Evolutionary conservation across 2,329 filamentous ascomycete species (phyloP), one percentile per base, ranked within the genome.

Genomic region (Trichoderma citrinoviride): DNA sequence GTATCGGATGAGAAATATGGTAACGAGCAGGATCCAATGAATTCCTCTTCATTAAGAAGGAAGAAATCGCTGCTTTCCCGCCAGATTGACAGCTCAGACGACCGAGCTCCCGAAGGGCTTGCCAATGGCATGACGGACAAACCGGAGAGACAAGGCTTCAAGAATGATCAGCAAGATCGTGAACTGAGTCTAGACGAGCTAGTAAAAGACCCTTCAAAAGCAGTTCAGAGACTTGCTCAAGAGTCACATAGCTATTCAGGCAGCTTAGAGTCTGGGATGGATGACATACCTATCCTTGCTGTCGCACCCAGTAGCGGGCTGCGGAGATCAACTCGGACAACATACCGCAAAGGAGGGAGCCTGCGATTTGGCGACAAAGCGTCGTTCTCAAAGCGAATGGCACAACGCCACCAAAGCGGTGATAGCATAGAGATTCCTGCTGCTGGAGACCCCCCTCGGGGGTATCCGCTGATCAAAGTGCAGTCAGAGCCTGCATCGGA

Each of bases 11-110:
- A 84, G 60, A 65, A 79, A 68, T 82, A 70, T 67, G 85, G 72
- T 80, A 87, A 67, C 76, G 83, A 77, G 77, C 85, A 78, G 74
- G 85, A 85, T 40, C 15, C 57, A 10, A 21, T 52, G 12, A 46
- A 43, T 21, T 43, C 64, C 19, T 85, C 78, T 17, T 85, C 90
- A 44, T 75, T 98, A 68, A 85, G 88, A 70, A 86, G 95, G 71
- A 97, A 96, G 77, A 97, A 95, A 77, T 98, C 94, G 0, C 97
- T 96, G 91, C 82, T 99, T 5, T 98, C 94, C 6, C 86, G 90
- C 65, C 93, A 98, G 75, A 91, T 99, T 66, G 91, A 97, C 70
- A 90, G 86, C 68, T 86, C 87, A 5, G 83, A 83, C 8, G 83
- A 84, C 0, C 79, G 79, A 66, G 82, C 79, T 25, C 82, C 78